Evolutionary conservation across 176 grass and related monocot genomes (phyloP).

Genomic region (Zoysia japonica): DNA sequence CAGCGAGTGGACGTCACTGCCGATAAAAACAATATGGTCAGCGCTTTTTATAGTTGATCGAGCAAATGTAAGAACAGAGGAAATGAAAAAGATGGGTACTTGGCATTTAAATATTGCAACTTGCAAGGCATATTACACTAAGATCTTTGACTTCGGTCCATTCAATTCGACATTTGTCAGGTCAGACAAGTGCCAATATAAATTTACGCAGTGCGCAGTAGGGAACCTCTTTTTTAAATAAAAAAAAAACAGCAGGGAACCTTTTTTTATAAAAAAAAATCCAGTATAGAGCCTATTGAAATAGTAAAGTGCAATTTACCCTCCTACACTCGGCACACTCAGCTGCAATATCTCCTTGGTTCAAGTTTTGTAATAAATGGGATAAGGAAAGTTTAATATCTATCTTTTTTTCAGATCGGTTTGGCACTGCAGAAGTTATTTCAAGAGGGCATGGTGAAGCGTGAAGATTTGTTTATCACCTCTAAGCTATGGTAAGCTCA

Average conservation of each 20-base stretch:
- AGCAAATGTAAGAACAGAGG: no score
- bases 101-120: background rate
- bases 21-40: background rate
- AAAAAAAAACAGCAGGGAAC: background rate
- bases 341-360: constrained; percentile 7
- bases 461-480: constrained; percentile 88
- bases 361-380: background rate
- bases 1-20: background rate
- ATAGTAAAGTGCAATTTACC: background rate
- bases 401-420: constrained; percentile 50
- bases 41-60: no score
- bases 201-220: background rate
- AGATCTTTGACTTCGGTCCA: background rate
- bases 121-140: background rate
- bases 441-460: constrained; percentile 71
- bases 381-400: background rate
- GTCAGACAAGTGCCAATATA: background rate
- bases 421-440: constrained; percentile 68
- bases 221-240: background rate
- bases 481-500: constrained; percentile 75
- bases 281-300: no score
- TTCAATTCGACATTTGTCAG: background rate
- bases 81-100: no score
- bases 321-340: background rate
- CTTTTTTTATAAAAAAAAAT: background rate